Evolutionary conservation across 306 rosid species (phyloP), one percentile per base, ranked within the genome.

Genomic region (Parietaria judaica): DNA sequence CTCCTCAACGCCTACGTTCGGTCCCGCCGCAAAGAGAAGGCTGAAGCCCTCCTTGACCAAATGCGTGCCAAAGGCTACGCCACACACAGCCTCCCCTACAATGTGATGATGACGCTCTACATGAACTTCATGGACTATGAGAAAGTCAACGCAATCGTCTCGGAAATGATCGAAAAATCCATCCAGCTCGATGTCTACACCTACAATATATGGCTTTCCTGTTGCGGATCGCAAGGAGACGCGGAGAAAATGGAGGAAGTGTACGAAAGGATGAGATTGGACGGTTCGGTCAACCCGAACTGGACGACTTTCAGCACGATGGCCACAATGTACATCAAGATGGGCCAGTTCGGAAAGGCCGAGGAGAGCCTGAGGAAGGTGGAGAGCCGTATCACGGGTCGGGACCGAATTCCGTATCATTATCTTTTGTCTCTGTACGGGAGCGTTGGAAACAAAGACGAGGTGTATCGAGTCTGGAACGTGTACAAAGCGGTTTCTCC

Each of bases 31-130:
- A 84, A 74, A 73, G 89, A 84, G 53, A 82, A 88, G 62, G 97
- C 97, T 7, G 99, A 94, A 73, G 66, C 85, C 60, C 66, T 94
- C 67, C 80, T 94, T 11, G 97, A 81, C 14, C 61, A 48, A 69
- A 94, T 94, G 90, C 84, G 88, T 78, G 72, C 55, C 58, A 94
- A 82, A 78, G 85, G 80, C 31, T 79, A 77, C 70, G 85, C 90
- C 11, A 41, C 58, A 43, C 85, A 86, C 51, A 31, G 95, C 0
- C 95, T 94, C 56, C 86, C 99, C 52, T 88, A 66, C 75, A 94
- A 94, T 75, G 92, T 86, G 63, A 94, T 94, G 97, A 94, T 94
- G 99, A 94, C 95, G 69, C 84, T 94, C 57, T 94, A 88, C 74
- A 83, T 82, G 97, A 88, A 88, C 72, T 77, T 81, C 34, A 74